Evolutionary conservation across 2,329 filamentous ascomycete genomes (phyloP), one percentile per base, ranked within the genome.

Genomic region (Fusarium citri): DNA sequence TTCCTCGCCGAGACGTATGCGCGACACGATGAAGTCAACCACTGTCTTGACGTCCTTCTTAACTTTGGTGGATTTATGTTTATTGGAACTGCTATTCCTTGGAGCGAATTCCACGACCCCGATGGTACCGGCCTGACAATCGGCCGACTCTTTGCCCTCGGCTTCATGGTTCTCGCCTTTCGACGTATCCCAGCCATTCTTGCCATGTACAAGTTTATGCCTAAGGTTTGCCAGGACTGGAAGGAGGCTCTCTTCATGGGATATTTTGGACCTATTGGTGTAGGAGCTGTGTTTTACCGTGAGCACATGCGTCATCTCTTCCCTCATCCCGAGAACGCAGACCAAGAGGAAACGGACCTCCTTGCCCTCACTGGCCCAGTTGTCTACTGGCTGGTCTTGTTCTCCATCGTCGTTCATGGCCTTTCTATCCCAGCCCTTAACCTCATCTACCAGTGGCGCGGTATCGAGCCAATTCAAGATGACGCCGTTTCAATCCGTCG

Each of bases 211-310:
- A 86, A 85, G 68, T 77, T 87, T 9, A 87, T 89, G 84, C 86
- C 86, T 0, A 78, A 78, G 3, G 81, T 84, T 0, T 82, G 84
- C 59, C 81, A 82, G n/a, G 78, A 82, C 70, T 88, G 83, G 81
- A 86, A 85, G 68, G 87, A 89, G 63, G 87, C 87, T 1, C 72
- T 89, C 0, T 89, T 89, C 61, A 87, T 89, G 85, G 87, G 87
- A 0, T 88, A 89, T 63, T 94, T 94, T 71, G 92, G 92, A 0
- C 92, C 92, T 0, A 94, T 94, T 48, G 92, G 92, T 3, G 91
- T 93, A 11, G 91, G 89, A 22, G 92, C 92, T 1, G 86, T 93
- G 25, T 94, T 94, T 77, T 94, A 94, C 77, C 84, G 94, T 16
- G 81, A 84, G 68, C 83, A 85, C 60, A 80, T 81, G 3, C 76